Base-by-base conservation (phyloP, 1,284 basidiomycete genomes). In the Pseudozyma flocculosa region DNA sequence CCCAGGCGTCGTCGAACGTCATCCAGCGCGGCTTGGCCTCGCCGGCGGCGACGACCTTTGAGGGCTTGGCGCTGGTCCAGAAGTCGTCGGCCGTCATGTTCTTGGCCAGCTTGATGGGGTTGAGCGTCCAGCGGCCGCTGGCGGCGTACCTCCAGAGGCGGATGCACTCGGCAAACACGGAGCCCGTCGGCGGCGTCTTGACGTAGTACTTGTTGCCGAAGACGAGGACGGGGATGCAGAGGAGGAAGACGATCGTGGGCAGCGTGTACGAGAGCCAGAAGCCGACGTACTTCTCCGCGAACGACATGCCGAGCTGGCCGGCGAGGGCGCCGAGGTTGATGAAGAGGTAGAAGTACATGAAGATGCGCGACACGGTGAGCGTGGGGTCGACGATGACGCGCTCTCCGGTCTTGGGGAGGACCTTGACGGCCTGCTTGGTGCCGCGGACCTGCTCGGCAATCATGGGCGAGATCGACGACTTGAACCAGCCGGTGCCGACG, bases 361-460 rank as follows among this genome's bases (percentile, higher is more conserved):
- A 78, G 36, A 78, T 53, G 7, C 74, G 67, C 40, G 58, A 61
- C 36, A 71, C 82, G 1, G 91, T 92, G 69, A 87, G 69, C 0
- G 81, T 76, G 0, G 90, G 91, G 75, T 92, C 89, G 32, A 92
- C 84, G 58, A 92, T 86, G 48, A 92, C 88, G 32, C 85, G 82
- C 77, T 90, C 87, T 41, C 89, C 89, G 19, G 75, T 80, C 58
- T 81, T 83, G 38, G 38, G 37, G 2, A 82, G 83, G 11, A 43
- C 52, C 43, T 60, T 52, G 17, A 78, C 71, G 21, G 64, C 66
- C 39, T 68, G 64, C 43, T 72, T 65, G 10, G 67, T 67, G 14
- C 61, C 54, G 18, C 61, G 64, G 40, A 75, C 66, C 54, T 77
- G 76, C 74, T 90, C 90, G 4, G 69, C 72, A n/a, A 77, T 69